Evolutionary conservation across 495 filamentous ascomycete genomes (phyloP), one percentile per base, ranked within the genome.

Genomic region (Chaetomidium leptoderma): DNA sequence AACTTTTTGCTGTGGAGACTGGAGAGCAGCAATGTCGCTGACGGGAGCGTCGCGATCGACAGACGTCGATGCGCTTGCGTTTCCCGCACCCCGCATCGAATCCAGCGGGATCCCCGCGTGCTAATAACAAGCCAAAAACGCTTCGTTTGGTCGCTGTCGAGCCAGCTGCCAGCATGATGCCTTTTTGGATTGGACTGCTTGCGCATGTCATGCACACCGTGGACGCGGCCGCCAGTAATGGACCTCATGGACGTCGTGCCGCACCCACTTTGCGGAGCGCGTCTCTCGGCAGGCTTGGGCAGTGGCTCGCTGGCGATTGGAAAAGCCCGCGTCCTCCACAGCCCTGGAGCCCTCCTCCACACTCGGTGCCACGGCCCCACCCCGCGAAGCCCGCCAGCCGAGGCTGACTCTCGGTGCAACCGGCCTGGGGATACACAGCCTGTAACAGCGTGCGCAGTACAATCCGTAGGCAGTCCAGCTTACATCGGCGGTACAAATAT

Each of bases 301-400:
- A 50, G 30, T 46, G 24, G 40, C 43, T 16, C 19, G 8, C 42
- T 21, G 21, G 32, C 37, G 49, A 53, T 53, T 59, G 39, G 33
- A 49, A 60, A 60, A 29, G 29, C 14, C 32, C 21, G 51, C 35
- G 21, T 6, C 42, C 19, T 56, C 52, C 44, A 45, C 37, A n/a
- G n/a, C n/a, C n/a, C n/a, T n/a, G n/a, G n/a, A n/a, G n/a, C n/a
- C n/a, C n/a, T 6, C 42, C 19, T 56, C 52, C 44, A 45, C 37
- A 29, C 14, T 46, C 42, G 21, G 26, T 30, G 44, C 60, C 60
- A 58, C 60, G 39, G 37, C 43, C 36, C 58, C 58, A 60, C 58
- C 29, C n/a, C 24, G n/a, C 19, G 36, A 37, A 23, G 21, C 43
- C 39, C 43, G 26, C 30, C 52, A 63, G 60, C 60, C 60, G 60